Percentiles rank a stretch among this genome's conserved stretches.
Evolutionary conservation across 768 basidiomycete species (phyloP).

Genomic region (Tylopilus sp.): DNA sequence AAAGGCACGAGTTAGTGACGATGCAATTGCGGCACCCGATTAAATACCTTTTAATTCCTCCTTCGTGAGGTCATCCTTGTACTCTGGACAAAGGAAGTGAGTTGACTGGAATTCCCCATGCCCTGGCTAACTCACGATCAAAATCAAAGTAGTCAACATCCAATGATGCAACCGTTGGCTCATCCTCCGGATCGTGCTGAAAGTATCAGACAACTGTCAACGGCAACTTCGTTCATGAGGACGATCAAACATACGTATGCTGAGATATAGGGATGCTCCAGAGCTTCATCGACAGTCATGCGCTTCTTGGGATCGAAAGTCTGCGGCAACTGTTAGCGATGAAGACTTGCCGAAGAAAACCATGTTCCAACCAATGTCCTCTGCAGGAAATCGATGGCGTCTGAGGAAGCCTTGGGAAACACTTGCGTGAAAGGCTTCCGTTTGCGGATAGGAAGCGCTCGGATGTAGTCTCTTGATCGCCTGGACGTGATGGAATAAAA

Average conservation of each 20-base stretch:
- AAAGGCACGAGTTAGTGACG: constrained; percentile 9
- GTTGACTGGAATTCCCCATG: background rate
- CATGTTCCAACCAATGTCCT: constrained; percentile 56
- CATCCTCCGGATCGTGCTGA: constrained; percentile 86
- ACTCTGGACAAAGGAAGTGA: constrained; percentile 36
- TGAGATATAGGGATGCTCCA: constrained; percentile 78
- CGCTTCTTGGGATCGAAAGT: constrained; percentile 90
- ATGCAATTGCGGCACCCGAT: background rate
- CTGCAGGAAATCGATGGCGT: constrained; percentile 69
- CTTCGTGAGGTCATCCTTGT: constrained; percentile 73
- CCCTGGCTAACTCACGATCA: constrained; percentile 52
- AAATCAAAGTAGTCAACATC: constrained; percentile 89
- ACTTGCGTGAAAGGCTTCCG: constrained; percentile 63
- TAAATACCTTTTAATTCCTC: constrained; percentile 61
- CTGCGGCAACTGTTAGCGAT: constrained; percentile 27
- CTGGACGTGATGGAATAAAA: constrained; percentile 87
- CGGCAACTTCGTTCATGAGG: background rate
- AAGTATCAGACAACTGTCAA: constrained; percentile 7
- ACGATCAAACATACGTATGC: constrained; percentile 54
- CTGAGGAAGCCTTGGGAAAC: constrained; percentile 73
- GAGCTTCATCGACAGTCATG: constrained; percentile 76
- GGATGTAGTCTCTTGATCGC: constrained; percentile 83
- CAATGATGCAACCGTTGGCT: constrained; percentile 77
- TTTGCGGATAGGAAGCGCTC: constrained; percentile 81
- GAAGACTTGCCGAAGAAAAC: constrained; percentile 28